Evolutionary conservation across 768 basidiomycete species (phyloP).

Genomic region (Termitomyces sp.): DNA sequence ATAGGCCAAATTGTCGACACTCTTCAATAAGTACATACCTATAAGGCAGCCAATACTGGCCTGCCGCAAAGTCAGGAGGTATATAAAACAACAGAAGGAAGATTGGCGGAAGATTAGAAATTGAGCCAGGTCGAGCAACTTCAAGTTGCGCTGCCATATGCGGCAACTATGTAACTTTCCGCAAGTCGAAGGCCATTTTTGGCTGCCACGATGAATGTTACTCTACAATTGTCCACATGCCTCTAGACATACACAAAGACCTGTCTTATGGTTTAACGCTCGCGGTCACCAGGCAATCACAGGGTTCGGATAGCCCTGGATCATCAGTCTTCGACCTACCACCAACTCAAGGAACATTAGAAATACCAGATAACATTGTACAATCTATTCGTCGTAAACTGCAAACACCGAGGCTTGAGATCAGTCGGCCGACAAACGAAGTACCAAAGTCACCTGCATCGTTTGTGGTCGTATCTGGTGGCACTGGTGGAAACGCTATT

Average conservation of each 20-base stretch:
- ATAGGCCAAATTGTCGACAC: background rate
- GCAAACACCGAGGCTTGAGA: slow-evolving; percentile 1
- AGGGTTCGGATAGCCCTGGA: slow-evolving; percentile 46
- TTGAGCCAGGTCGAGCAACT: background rate
- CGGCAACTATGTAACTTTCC: background rate
- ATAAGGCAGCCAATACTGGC: background rate
- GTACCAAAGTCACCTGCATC: slow-evolving; percentile 24
- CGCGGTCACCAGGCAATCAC: slow-evolving; percentile 2
- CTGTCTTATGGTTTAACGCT: slow-evolving; percentile 11
- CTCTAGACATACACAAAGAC: slow-evolving; percentile 5
- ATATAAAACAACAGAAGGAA: background rate
- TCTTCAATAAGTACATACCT: background rate
- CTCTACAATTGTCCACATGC: slow-evolving; percentile 8
- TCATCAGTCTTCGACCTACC: slow-evolving; percentile 78
- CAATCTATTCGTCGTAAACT: background rate
- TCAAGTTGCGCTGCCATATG: background rate
- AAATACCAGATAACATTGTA: slow-evolving; percentile 3
- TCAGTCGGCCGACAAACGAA: background rate
- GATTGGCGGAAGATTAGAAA: background rate
- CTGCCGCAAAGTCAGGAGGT: background rate
- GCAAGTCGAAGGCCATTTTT: background rate
- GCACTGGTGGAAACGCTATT: slow-evolving; percentile 92
- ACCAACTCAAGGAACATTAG: slow-evolving; percentile 36
- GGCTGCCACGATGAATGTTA: background rate
- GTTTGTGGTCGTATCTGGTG: slow-evolving; percentile 81